Conservation (phyloP, 805 yeast species). For the Jamesozyma piceae region DNA sequence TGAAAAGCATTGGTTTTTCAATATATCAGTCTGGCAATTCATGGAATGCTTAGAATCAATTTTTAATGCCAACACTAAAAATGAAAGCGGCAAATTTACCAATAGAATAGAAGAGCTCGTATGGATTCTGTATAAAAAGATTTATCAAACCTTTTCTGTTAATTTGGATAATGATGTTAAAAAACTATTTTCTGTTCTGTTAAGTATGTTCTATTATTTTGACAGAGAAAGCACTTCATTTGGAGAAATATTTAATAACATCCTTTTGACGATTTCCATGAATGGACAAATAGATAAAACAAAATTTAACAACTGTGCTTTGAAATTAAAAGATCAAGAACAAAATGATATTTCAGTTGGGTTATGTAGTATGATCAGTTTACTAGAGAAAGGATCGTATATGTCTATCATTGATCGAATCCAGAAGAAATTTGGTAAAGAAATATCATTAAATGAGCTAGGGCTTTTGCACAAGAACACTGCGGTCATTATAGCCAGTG, state of each 20-base stretch:
- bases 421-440: background rate
- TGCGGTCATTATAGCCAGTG: conserved; percentile 43
- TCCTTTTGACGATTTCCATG: background rate
- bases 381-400: background rate
- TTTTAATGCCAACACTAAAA: conserved; percentile 14
- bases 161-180: conserved; percentile 40
- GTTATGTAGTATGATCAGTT: background rate
- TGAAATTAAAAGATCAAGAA: background rate
- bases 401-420: background rate
- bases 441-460: background rate
- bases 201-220: conserved; percentile 24
- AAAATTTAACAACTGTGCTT: background rate
- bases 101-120: conserved; percentile 29
- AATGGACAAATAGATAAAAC: background rate
- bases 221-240: conserved; percentile 4
- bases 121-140: conserved; percentile 36
- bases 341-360: background rate
- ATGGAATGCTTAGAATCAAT: conserved; percentile 29
- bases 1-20: conserved; percentile 44
- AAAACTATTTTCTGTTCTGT: conserved; percentile 35
- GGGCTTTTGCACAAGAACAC: background rate
- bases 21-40: conserved; percentile 44
- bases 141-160: conserved; percentile 38
- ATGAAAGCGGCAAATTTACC: background rate
- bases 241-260: conserved; percentile 5